Base-by-base conservation (phyloP, 73 alveolate genomes). In the Paramecium pentaurelia region DNA sequence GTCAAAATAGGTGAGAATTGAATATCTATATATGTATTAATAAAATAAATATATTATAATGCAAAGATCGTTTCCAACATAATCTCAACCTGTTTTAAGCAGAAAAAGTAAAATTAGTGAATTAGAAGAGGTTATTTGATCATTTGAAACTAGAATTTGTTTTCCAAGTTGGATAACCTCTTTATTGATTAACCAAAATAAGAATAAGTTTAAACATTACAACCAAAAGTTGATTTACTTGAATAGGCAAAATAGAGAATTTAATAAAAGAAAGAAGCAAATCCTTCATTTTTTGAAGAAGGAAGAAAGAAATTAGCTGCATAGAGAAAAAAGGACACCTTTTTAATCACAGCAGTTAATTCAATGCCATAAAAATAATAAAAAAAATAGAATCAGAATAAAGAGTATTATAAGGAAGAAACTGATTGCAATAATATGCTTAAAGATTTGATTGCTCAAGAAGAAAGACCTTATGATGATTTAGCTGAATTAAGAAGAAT, bases 381-480 rank as follows among this genome's bases (percentile, higher is more conserved):
- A 6, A 34, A 34, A 37, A 28, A 73, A 73, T 37, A 36, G 60
- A 40, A 9, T 38, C 40, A 40, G 3, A 73, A 0, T n/a, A 0
- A 73, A 73, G 60, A 37, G 22, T 16, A 30, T 38, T 34, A 73
- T 34, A 73, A 37, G 8, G 60, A 73, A 22, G 87, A 73, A 73
- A 34, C 87, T 12, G 60, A 40, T 40, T 73, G 87, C 8, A 37
- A 36, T 37, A 40, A 73, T 40, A 37, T 36, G 60, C 87, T 73
- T 20, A 73, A 73, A 37, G 87, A 73, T 40, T 73, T 73, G 38
- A 73, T 73, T 14, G 87, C 87, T 30, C 18, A 73, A 40, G 87
- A 73, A 73, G 60, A 34, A 37, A 73, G 87, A 73, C 87, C 87
- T 36, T 73, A 73, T 36, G 87, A 73, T 73, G 87, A 73, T 38